Conservation (phyloP, 1,139 yeast genomes). For the Cylindricascospora bacillispora region DNA sequence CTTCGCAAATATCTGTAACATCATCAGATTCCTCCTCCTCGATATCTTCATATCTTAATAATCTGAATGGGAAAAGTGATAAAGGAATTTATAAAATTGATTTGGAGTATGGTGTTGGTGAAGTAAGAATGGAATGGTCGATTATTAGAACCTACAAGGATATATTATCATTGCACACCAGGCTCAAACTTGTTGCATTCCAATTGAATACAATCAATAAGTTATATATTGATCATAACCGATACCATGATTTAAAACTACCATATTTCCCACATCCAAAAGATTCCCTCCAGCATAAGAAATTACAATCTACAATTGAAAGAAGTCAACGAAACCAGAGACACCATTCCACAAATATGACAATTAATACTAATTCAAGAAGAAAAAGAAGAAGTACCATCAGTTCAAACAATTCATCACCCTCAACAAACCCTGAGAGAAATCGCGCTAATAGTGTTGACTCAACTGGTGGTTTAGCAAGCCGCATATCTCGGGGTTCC, state of each 20-base stretch:
- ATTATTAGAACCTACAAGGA: constrained; percentile 65
- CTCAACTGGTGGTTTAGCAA: neutral
- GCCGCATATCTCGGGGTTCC: too few relatives aligned
- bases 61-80: constrained; percentile 10
- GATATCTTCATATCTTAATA: constrained; percentile 1
- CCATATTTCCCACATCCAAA: constrained; percentile 25
- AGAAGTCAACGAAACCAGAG: neutral
- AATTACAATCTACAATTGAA: too few relatives aligned
- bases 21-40: constrained; percentile 3
- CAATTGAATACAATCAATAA: constrained; percentile 24
- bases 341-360: neutral
- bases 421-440: neutral
- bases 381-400: neutral
- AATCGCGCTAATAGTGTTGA: neutral
- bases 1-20: neutral
- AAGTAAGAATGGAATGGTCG: constrained; percentile 68
- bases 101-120: constrained; percentile 83
- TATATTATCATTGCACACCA: constrained; percentile 52
- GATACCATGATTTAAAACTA: constrained; percentile 16
- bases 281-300: too few relatives aligned
- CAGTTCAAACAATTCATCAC: neutral
- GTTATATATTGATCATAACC: constrained; percentile 14
- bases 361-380: constrained; percentile 1
- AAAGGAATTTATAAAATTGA: constrained; percentile 44
- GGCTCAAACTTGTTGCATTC: constrained; percentile 42